Evolutionary conservation across 441 rosid species (phyloP).

Genomic region (Adansonia madagascariensis): DNA sequence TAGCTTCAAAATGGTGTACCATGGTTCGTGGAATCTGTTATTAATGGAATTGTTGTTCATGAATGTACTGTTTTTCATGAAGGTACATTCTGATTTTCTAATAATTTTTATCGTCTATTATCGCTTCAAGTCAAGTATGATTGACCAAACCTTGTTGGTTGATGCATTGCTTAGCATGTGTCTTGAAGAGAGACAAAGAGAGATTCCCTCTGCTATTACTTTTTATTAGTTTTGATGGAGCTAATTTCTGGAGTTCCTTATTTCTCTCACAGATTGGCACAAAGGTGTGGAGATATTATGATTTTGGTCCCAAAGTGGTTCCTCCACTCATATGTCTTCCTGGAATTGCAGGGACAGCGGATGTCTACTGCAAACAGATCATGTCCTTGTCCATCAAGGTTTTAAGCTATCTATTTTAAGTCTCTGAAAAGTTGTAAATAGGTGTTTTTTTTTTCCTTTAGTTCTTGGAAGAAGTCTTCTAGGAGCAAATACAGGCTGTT

Average conservation of each 20-base stretch:
- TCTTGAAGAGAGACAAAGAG: slow-evolving; percentile 4
- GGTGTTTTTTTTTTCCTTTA: not conserved
- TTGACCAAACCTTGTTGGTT: not conserved
- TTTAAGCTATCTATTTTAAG: slow-evolving; percentile 4
- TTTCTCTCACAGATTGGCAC: slow-evolving; percentile 70
- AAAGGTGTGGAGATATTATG: slow-evolving; percentile 97
- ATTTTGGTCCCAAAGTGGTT: slow-evolving; percentile 93
- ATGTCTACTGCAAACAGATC: slow-evolving; percentile 94
- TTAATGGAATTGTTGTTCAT: not conserved
- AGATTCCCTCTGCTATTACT: slow-evolving; percentile 1
- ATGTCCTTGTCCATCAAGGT: slow-evolving; percentile 97
- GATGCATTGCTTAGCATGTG: not conserved
- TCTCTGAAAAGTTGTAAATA: not conserved
- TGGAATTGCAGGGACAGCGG: slow-evolving; percentile 96
- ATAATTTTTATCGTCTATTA: not conserved
- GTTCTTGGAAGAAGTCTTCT: not conserved
- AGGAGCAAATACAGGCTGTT: not conserved
- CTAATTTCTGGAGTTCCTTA: slow-evolving; percentile 9
- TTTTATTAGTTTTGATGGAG: slow-evolving; percentile 18
- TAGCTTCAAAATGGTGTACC: not conserved
- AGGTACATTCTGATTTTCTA: not conserved
- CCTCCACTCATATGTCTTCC: slow-evolving; percentile 98
- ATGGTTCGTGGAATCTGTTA: not conserved
- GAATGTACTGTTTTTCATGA: not conserved
- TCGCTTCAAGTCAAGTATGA: not conserved